Conservation (phyloP, 371 early-diverging fungal genomes). For the Coemansia sp. region DNA sequence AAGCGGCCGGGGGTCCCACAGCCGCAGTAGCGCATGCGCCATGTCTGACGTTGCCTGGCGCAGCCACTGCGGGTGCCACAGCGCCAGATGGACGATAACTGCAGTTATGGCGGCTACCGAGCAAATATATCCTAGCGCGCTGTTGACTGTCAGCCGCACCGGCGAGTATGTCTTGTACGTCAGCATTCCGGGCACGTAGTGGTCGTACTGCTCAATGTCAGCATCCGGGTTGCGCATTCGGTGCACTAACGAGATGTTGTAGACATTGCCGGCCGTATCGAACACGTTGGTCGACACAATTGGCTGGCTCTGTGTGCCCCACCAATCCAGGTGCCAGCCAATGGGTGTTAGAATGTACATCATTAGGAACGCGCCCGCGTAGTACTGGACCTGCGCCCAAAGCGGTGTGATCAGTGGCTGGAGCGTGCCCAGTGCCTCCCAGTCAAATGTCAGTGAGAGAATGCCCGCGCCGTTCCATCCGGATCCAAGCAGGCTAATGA, state of each 20-base stretch:
- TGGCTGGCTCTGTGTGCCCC: constrained; percentile 55
- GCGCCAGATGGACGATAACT: constrained; percentile 29
- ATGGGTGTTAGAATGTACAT: constrained; percentile 72
- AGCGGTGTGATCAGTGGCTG: constrained; percentile 66
- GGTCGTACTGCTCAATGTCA: constrained; percentile 2
- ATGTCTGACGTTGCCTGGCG: constrained; percentile 18
- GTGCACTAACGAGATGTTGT: constrained; percentile 37
- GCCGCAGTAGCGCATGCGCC: constrained; percentile 23
- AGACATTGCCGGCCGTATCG: constrained; percentile 28
- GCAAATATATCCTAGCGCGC: constrained; percentile 41
- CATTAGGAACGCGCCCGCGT: constrained; percentile 62
- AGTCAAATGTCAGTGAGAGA: constrained; percentile 43
- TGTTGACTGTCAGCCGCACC: constrained; percentile 39
- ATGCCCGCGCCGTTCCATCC: constrained; percentile 44
- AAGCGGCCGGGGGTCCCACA: constrained; percentile 39
- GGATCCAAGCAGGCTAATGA: constrained; percentile 33
- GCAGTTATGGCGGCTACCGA: constrained; percentile 45
- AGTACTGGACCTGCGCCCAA: constrained; percentile 69
- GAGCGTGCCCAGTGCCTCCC: constrained; percentile 37
- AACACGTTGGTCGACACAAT: constrained; percentile 48
- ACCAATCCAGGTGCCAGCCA: constrained; percentile 65
- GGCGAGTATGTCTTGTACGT: constrained; percentile 43
- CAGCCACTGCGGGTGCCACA: constrained; percentile 43
- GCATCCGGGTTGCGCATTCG: constrained; percentile 11
- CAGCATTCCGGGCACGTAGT: constrained; percentile 12